phyloP scores from a whole-genome alignment of 805 yeast genomes.

The Suhomyces canberraensis region DNA sequence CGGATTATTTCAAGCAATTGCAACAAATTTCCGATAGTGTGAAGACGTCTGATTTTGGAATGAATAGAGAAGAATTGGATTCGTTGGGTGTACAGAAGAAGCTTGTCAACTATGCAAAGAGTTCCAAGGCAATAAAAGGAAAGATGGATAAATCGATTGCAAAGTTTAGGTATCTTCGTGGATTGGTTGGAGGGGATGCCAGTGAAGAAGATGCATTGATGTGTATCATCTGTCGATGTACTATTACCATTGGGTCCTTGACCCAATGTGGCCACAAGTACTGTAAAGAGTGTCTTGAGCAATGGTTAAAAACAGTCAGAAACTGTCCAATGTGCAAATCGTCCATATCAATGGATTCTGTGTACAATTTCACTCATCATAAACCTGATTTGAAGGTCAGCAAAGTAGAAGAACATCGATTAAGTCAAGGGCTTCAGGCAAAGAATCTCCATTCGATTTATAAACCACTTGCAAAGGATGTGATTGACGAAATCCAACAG shows the following conservation, averaged over 20 bases:
- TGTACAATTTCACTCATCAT: constrained; percentile 68
- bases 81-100: constrained; percentile 10
- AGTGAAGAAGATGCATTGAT: constrained; percentile 32
- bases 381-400: constrained; percentile 50
- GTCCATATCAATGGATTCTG: constrained; percentile 43
- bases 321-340: constrained; percentile 84
- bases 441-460: constrained; percentile 39
- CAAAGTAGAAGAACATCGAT: constrained; percentile 28
- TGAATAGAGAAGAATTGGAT: constrained; percentile 26
- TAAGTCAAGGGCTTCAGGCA: constrained; percentile 6
- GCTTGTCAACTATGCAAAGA: constrained; percentile 1
- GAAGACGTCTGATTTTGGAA: constrained; percentile 29
- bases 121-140: constrained; percentile 3
- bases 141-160: constrained; percentile 31
- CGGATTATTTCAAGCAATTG: constrained; percentile 78
- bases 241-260: constrained; percentile 71
- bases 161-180: constrained; percentile 32
- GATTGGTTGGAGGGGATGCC: constrained; percentile 17
- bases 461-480: constrained; percentile 40
- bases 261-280: constrained; percentile 92
- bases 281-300: constrained; percentile 74
- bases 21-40: constrained; percentile 87
- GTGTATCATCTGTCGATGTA: constrained; percentile 77
- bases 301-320: constrained; percentile 60
- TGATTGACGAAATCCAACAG: constrained; percentile 43